These are phyloP conservation scores for Sinapis alba DNA, from an alignment of 441 rosid genomes.

Conservation along the genomic window DNA sequence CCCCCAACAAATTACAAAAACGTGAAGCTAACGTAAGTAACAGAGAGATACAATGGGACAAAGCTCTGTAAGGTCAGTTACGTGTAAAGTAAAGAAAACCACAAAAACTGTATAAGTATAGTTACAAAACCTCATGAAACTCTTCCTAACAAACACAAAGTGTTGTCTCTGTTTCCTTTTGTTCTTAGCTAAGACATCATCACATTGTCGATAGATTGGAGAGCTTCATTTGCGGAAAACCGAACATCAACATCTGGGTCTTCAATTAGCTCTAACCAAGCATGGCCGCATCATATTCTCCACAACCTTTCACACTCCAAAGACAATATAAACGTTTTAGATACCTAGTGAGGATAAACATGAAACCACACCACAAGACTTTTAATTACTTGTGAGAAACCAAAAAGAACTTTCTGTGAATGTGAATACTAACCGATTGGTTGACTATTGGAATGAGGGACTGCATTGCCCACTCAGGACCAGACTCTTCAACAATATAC, in stretches of 20 bases:
- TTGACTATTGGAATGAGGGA: slow-evolving; percentile 87
- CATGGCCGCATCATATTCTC: slow-evolving; percentile 77
- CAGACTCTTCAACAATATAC: too few species aligned
- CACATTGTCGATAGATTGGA: slow-evolving; percentile 68
- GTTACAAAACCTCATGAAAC: slow-evolving; percentile 11
- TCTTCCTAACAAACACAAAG: slow-evolving; percentile 9
- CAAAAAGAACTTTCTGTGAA: neutral
- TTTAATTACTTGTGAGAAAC: neutral
- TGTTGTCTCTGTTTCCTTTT: neutral
- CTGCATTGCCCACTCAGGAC: too few species aligned
- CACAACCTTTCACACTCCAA: slow-evolving; percentile 55
- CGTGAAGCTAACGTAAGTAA: neutral
- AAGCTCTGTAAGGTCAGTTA: neutral
- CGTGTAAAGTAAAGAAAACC: neutral
- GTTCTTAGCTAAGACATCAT: slow-evolving; percentile 72
- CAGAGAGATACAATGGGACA: slow-evolving; percentile 1
- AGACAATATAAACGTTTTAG: neutral
- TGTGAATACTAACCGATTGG: slow-evolving; percentile 68
- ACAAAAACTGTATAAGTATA: neutral
- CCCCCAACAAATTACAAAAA: too few species aligned
- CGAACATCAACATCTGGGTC: slow-evolving; percentile 94
- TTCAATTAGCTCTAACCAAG: slow-evolving; percentile 84
- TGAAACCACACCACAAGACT: neutral
- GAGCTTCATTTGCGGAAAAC: slow-evolving; percentile 76
- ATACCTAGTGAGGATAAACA: neutral